Conservation (phyloP, 768 basidiomycete species). For the Pilatotrama ljubarskyi region DNA sequence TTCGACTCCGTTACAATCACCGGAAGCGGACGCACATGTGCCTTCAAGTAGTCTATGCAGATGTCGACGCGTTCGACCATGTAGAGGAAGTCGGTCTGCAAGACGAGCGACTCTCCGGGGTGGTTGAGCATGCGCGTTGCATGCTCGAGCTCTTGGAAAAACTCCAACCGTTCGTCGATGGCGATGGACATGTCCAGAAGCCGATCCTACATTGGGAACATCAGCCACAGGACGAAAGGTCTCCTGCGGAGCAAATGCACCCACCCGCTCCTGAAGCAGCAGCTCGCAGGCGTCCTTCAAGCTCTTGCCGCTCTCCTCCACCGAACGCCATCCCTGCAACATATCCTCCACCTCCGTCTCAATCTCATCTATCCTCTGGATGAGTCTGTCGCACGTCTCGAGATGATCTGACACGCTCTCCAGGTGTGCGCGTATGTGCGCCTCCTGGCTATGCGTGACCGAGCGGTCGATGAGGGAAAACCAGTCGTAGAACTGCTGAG, state of each 20-base stretch:
- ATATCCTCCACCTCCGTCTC: constrained; percentile 77
- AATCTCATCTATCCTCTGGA: constrained; percentile 71
- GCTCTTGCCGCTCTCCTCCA: constrained; percentile 91
- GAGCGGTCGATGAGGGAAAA: constrained; percentile 86
- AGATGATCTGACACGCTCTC: constrained; percentile 75
- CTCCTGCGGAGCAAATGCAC: too few species aligned
- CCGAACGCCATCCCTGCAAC: constrained; percentile 81
- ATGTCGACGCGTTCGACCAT: constrained; percentile 97
- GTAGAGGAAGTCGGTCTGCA: constrained; percentile 88
- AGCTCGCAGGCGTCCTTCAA: constrained; percentile 90
- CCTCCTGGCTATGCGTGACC: constrained; percentile 91
- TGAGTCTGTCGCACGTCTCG: constrained; percentile 71
- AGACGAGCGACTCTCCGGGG: constrained; percentile 88
- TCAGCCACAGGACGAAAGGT: neutral
- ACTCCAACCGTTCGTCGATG: constrained; percentile 78
- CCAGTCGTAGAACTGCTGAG: constrained; percentile 98
- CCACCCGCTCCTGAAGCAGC: constrained; percentile 84
- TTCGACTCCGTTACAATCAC: neutral
- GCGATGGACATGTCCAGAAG: constrained; percentile 80
- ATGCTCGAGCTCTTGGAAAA: constrained; percentile 92
- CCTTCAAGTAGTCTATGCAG: constrained; percentile 87
- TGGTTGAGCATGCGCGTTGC: constrained; percentile 93
- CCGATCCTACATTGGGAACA: constrained; percentile 53
- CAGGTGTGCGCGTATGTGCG: constrained; percentile 86
- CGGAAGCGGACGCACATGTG: constrained; percentile 60